Base-by-base conservation (phyloP, 345 rosid genomes). In the Eucalyptus curtisii region DNA sequence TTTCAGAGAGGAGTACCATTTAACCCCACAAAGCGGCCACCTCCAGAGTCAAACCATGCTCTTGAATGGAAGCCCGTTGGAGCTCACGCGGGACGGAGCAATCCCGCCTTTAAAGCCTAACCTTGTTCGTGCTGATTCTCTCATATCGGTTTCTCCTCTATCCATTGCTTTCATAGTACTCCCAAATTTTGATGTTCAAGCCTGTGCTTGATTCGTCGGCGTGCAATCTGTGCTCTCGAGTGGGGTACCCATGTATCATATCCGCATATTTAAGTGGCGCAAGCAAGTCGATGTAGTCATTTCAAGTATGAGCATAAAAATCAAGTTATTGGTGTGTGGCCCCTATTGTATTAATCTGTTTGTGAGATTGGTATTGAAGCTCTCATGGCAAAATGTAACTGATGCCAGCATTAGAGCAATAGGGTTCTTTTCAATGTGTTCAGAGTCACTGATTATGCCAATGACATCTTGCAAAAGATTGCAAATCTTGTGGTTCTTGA, bases 1-100 rank as follows among this genome's bases (percentile, higher is more conserved):
- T 55, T 88, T 88, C 86, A 92, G 99, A 91, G 99, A 98, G 91
- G 99, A 98, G 91, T 98, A 98, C 90, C 98, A 97, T 91, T 92
- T 98, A 81, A 96, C 97, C 87, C 96, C 99, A 2, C 92, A 94
- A 91, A 93, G 95, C 20, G 94, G 97, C n/a, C 76, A 92, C 86
- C 90, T 98, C 45, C 91, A 55, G 66, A 96, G 99, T 93, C 92
- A 91, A 89, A 95, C 95, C 49, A 92, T 95, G 97, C 55, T 97
- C 85, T 94, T 98, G 45, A 98, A 98, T 40, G 99, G 98, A 86
- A 88, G 92, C 80, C 98, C 98, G 7, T 64, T 98, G 68, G 88
- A 92, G 92, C 95, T 92, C 17, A 91, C 95, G 1, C 89, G 5
- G 52, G 86, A 91, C 8, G 94, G 95, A 87, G 92, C 91, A 89